Evolutionary conservation across 2,329 filamentous ascomycete genomes (phyloP).

Genomic region (Pezicula rhizophila): DNA sequence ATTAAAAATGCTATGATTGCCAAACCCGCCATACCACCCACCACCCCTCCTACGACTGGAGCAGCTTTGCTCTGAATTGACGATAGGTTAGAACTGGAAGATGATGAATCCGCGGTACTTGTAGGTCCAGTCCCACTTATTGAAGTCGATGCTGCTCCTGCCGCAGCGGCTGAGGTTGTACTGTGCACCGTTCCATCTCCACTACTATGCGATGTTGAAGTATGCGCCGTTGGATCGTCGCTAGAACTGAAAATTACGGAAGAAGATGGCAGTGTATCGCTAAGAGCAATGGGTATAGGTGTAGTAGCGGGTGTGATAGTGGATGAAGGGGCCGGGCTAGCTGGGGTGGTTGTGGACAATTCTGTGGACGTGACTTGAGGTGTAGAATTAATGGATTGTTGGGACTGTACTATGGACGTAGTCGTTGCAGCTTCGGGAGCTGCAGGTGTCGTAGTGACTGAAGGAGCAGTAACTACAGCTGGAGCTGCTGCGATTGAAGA

Average conservation of each 20-base stretch:
- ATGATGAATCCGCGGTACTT: not conserved
- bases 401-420: not conserved
- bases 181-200: not conserved
- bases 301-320: slow-evolving; percentile 20
- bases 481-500: not conserved
- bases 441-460: not conserved
- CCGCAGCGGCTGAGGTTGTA: not conserved
- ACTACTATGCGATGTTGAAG: not conserved
- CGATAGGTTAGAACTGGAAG: slow-evolving; percentile 7
- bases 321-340: slow-evolving; percentile 17
- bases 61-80: slow-evolving; percentile 9
- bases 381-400: not conserved
- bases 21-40: slow-evolving; percentile 22
- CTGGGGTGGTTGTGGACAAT: not conserved
- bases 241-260: slow-evolving; percentile 8
- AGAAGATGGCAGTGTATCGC: slow-evolving; percentile 15
- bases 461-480: not conserved
- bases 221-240: not conserved
- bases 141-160: not conserved
- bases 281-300: slow-evolving; percentile 18
- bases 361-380: not conserved
- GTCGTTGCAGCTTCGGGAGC: not conserved
- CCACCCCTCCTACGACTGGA: slow-evolving; percentile 23
- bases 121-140: not conserved
- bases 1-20: slow-evolving; percentile 21